These are phyloP conservation scores for Leccinum imitatum DNA, from an alignment of 768 basidiomycete genomes.

Conservation along the genomic window DNA sequence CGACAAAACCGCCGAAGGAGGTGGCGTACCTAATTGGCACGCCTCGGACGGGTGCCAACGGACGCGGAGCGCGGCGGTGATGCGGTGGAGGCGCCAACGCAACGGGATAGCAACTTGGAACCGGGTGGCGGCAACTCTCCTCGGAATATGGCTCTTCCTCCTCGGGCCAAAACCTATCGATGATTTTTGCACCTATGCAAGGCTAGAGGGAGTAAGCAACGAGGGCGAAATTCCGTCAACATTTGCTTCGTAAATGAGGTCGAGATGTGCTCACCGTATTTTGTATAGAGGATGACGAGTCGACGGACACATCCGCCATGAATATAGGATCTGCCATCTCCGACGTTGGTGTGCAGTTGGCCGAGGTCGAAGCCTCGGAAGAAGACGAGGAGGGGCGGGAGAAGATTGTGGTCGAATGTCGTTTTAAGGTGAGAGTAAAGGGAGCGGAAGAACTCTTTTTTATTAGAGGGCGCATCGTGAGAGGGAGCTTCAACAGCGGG, in stretches of 20 bases:
- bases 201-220: constrained; percentile 17
- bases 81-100: constrained; percentile 31
- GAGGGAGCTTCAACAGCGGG: constrained; percentile 27
- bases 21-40: constrained; percentile 17
- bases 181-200: constrained; percentile 28
- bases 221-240: constrained; percentile 11
- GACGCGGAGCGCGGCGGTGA: constrained; percentile 25
- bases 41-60: constrained; percentile 9
- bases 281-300: background rate
- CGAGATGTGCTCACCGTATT: constrained; percentile 16
- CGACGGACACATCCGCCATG: constrained; percentile 3
- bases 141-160: constrained; percentile 23
- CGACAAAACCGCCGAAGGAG: background rate
- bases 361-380: constrained; percentile 11
- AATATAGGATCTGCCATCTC: constrained; percentile 26
- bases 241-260: background rate
- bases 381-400: constrained; percentile 22
- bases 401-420: constrained; percentile 27
- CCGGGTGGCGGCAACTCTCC: constrained; percentile 17
- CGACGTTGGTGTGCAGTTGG: constrained; percentile 13
- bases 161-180: constrained; percentile 34
- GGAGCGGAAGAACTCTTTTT: constrained; percentile 29
- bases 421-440: constrained; percentile 23
- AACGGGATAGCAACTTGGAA: constrained; percentile 14
- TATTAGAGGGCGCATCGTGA: constrained; percentile 27